A percentile compares a stretch with the other conserved stretches of the same genome.
phyloP scores from a whole-genome alignment of 2,329 filamentous ascomycete species.

The Beauveria pseudobassiana region DNA sequence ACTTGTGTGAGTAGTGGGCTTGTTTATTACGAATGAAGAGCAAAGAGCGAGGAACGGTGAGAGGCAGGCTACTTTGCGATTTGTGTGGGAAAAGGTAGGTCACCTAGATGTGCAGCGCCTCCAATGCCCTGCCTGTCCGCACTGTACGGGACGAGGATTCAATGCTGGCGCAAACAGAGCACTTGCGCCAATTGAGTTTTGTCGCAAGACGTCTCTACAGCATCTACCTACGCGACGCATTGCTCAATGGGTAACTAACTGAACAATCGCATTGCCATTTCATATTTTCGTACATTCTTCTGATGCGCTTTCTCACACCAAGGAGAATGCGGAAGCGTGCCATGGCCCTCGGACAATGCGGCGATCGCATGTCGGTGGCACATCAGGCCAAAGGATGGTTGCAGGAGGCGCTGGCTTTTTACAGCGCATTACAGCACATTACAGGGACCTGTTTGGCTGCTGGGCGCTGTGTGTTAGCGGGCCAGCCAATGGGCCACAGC shows the following conservation, averaged over 20 bases:
- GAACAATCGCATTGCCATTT: no score
- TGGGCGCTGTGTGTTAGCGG: neutral
- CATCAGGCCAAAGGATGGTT: no score
- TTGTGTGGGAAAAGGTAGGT: neutral
- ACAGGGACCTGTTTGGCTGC: neutral
- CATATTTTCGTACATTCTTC: neutral
- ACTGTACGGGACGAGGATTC: neutral
- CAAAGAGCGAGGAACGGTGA: neutral
- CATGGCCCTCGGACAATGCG: neutral
- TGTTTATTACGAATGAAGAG: neutral
- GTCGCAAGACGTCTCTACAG: neutral
- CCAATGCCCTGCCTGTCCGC: neutral
- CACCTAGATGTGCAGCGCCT: neutral
- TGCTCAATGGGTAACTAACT: neutral
- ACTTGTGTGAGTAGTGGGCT: neutral
- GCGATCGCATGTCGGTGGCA: neutral
- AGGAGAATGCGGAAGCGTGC: neutral
- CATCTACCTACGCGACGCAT: neutral
- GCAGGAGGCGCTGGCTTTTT: neutral
- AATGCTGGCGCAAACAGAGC: slow-evolving; percentile 4
- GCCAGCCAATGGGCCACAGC: no score
- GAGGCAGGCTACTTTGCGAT: neutral
- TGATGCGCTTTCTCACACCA: neutral
- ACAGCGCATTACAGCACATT: neutral
- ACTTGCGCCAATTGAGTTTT: neutral